Base-by-base conservation (phyloP, 805 yeast species). In the Candida sakaeoensis region DNA sequence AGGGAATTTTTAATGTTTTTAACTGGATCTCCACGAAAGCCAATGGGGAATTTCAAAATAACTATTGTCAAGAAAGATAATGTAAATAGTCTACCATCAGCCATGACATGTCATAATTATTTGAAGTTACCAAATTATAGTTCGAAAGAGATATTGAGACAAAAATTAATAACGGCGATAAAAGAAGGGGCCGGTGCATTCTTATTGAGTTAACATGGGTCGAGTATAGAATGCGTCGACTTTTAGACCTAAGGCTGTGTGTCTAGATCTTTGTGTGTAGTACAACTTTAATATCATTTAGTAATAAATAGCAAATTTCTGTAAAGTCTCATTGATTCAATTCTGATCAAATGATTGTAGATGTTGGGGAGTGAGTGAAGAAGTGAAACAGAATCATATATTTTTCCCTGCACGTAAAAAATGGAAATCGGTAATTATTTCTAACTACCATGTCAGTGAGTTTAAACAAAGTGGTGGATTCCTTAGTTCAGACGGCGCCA, bases 31-130 rank as follows among this genome's bases (percentile, higher is more conserved):
- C 96, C 98, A 5, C 86, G 82, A 46, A 62, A 93, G 35, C 99
- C 99, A 1, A 76, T 88, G 53, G 98, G 98, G 1, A 98, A 98
- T 0, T 91, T 91, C 66, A 83, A 82, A 50, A 72, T 91, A 34
- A 91, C 98, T 0, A 89, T 93, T 25, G 98, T 93, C 2, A 64
- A 87, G 45, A 89, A 87, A 55, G 80, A 75, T 42, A 74, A 82
- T n/a, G 98, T 91, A 38, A 80, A 75, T 34, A 83, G 80, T 0
- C 68, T 93, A 41, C 98, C 99, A 2, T 87, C 96, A 62, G 99
- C 93, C 2, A 91, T 91, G 99, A 91, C 99, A 0, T 91, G 99
- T 68, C 97, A 95, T 3, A 91, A 91, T 57, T 93, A 91, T 55
- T 70, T 91, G 49, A 91, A 91, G 58, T 65, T 93, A 15, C 98